Evolutionary conservation across 2,329 filamentous ascomycete species (phyloP).

Genomic region (Seiridium unicorne): DNA sequence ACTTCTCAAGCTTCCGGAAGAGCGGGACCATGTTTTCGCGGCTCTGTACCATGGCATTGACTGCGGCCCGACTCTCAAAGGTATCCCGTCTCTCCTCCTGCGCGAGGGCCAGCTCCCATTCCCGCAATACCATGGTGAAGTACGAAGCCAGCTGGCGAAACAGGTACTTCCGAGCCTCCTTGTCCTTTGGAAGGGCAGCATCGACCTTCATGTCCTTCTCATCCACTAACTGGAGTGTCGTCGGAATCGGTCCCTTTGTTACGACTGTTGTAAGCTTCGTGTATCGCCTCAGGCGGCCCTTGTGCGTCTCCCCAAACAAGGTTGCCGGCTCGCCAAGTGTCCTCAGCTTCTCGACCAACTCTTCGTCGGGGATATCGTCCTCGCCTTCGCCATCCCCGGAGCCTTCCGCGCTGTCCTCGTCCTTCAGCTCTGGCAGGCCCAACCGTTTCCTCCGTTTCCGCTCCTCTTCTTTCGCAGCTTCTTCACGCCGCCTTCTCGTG

Average conservation of each 20-base stretch:
- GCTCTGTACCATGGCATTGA: constrained; percentile 82
- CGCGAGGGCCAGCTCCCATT: constrained; percentile 79
- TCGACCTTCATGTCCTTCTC: constrained; percentile 83
- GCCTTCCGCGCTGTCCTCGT: constrained; percentile 34
- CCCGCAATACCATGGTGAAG: constrained; percentile 91
- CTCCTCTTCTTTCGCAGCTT: constrained; percentile 73
- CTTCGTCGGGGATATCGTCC: constrained; percentile 69
- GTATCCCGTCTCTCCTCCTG: constrained; percentile 63
- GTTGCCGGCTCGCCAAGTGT: constrained; percentile 69
- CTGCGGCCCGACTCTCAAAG: constrained; percentile 77
- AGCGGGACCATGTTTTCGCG: constrained; percentile 85
- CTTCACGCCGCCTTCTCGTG: constrained; percentile 65
- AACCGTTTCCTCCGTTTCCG: constrained; percentile 69
- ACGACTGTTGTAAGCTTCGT: constrained; percentile 61
- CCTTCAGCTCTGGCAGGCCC: constrained; percentile 72
- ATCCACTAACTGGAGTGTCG: constrained; percentile 73
- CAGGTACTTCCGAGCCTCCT: constrained; percentile 66
- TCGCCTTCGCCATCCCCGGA: constrained; percentile 35
- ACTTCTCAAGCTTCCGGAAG: constrained; percentile 84
- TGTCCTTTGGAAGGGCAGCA: constrained; percentile 59
- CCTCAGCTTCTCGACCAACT: constrained; percentile 67
- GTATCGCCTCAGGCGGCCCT: constrained; percentile 68
- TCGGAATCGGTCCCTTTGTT: constrained; percentile 80
- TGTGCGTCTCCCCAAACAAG: constrained; percentile 81
- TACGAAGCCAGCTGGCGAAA: constrained; percentile 90